Evolutionary conservation across 2,329 filamentous ascomycete genomes (phyloP), one percentile per base, ranked within the genome.

Genomic region (Cyclaneusma minus): DNA sequence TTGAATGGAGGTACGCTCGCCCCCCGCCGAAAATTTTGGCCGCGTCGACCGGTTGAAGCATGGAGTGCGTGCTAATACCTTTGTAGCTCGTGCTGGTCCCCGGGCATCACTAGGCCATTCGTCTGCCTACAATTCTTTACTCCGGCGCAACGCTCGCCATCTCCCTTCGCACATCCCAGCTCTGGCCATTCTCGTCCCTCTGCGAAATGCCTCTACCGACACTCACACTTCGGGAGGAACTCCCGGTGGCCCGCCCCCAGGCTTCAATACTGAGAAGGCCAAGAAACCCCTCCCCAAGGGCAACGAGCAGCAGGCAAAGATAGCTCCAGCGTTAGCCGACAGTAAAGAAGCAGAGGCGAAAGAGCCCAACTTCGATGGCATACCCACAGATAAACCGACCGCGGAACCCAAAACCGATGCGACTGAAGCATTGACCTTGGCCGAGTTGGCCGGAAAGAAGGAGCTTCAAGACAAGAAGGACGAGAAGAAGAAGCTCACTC

Each of bases 401-500:
- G 45, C 35, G 7, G 44, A 43, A 5, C 26, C 45, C 7, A 49
- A 49, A 30, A 45, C 43, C 6, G 42, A 43, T 38, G 37, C 40
- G 16, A 37, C 33, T 3, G 43, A 48, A 17, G 35, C 39, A 7
- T 22, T 44, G 15, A 40, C 36, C 3, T 51, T 82, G 40, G 61
- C 60, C 10, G 73, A 80, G 43, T 53, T 82, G 19, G 69, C 67
- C 5, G 62, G 63, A 7, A 60, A 64, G 36, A 82, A 77, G 54
- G 63, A 69, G 30, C 71, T 72, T 45, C 64, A 69, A 38, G 70
- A 79, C 30, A 54, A 52, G 53, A 62, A 72, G 40, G 77, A 80
- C 51, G 74, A 80, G 34, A 67, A 76, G 41, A 83, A 85, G 60
- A 94, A 93, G 49, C 56, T 93, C 54, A 93, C 85, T 0, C 25